phyloP scores from a whole-genome alignment of 2,329 filamentous ascomycete species.

The Aureobasidium sp. region DNA sequence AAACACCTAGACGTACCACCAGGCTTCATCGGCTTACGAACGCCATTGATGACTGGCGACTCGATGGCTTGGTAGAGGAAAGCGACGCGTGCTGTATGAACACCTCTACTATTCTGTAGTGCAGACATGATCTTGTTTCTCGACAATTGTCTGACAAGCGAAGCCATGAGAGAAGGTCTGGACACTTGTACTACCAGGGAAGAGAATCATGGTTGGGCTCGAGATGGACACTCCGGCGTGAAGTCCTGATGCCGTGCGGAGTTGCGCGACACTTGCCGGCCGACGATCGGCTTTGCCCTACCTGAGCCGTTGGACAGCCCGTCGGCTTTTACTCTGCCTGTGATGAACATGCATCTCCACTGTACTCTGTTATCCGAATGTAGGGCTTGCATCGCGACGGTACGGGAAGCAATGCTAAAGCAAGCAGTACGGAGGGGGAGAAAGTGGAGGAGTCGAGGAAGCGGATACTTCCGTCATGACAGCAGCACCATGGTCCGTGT shows the following conservation, averaged over 20 bases:
- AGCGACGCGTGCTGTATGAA: constrained; percentile 30
- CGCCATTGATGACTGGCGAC: constrained; percentile 42
- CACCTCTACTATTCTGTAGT: background rate
- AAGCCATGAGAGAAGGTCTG: background rate
- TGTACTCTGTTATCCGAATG: background rate
- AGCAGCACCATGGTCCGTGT: background rate
- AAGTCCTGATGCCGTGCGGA: background rate
- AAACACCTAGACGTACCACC: constrained; percentile 28
- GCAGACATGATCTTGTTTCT: background rate
- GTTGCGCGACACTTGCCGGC: background rate
- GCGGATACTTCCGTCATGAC: background rate
- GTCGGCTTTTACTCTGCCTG: no score
- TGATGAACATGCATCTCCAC: no score
- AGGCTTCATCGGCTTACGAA: constrained; percentile 45
- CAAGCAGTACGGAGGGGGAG: background rate
- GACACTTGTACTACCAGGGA: background rate
- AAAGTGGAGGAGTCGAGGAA: background rate
- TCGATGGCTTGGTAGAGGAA: constrained; percentile 43
- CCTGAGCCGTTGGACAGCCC: background rate
- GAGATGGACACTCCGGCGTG: background rate
- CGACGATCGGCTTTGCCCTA: background rate
- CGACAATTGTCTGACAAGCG: background rate
- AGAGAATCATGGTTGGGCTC: background rate
- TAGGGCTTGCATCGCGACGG: background rate
- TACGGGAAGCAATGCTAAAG: background rate